Evolutionary conservation across 2,329 filamentous ascomycete species (phyloP).

Genomic region (Aspergillus fumigatus): DNA sequence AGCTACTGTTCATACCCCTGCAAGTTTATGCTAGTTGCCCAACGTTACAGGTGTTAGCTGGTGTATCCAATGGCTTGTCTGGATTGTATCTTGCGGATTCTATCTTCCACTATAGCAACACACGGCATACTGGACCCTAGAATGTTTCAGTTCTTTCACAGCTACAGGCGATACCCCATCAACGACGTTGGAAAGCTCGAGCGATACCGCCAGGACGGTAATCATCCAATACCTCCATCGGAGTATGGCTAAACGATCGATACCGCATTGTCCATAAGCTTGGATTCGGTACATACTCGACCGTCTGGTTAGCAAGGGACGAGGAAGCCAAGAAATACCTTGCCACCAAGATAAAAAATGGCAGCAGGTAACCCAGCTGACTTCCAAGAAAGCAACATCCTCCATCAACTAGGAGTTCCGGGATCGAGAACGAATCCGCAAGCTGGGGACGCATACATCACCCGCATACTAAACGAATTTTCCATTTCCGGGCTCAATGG

Average conservation of each 20-base stretch:
- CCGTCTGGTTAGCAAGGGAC: conserved; percentile 40
- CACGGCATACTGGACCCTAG: too few species aligned
- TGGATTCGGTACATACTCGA: conserved; percentile 42
- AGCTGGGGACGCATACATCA: conserved; percentile 9
- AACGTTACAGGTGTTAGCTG: too few species aligned
- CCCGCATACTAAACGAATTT: conserved; percentile 15
- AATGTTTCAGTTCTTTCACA: too few species aligned
- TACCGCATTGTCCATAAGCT: conserved; percentile 44
- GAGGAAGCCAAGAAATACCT: conserved; percentile 3
- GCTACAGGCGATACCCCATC: background rate
- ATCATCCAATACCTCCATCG: conserved; percentile 39
- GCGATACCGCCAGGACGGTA: conserved; percentile 36
- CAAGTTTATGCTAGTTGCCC: too few species aligned
- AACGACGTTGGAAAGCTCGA: conserved; percentile 12
- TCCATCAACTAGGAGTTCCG: background rate
- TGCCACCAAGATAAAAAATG: background rate
- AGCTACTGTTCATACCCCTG: too few species aligned
- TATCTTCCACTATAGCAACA: too few species aligned
- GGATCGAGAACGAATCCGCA: background rate
- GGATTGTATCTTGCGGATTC: too few species aligned
- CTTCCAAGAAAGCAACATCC: conserved; percentile 1
- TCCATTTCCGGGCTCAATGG: conserved; percentile 16
- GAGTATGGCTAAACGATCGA: conserved; percentile 35
- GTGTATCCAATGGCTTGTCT: too few species aligned
- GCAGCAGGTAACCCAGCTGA: background rate